Evolutionary conservation across 2,329 filamentous ascomycete genomes (phyloP), one percentile per base, ranked within the genome.

Genomic region (Hypoxylon sp.): DNA sequence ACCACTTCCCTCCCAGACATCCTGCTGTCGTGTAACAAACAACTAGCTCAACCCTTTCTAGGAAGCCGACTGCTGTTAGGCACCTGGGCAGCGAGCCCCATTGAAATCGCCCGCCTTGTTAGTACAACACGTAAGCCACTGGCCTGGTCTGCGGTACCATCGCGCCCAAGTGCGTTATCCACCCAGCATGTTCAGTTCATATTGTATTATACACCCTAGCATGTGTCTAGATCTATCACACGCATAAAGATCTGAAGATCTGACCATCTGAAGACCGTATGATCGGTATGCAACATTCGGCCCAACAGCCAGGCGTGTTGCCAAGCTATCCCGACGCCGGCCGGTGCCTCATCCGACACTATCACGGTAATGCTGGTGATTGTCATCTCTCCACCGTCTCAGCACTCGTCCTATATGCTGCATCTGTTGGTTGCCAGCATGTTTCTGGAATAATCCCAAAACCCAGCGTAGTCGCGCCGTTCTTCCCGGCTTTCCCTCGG

Each of bases 391-490:
- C 69, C 68, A 70, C 26, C 58, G 49, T 39, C 58, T 53, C 13
- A 76, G 52, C 37, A 46, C 54, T 37, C 57, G 20, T 26, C 51
- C 64, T 58, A 70, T 24, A 59, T 43, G 44, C 71, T 71, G 56
- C 73, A 77, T 51, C 65, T 62, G 51, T 39, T 65, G 52, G 72
- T 52, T 7, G 62, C 73, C 65, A 51, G 59, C 6, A 59, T 75
- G 68, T 17, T 65, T 65, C 46, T 71, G 43, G 13, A 81, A 58
- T 17, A 79, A 47, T 19, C 61, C 58, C 22, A 81, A 46, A 53
- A 77, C 72, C 77, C 77, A 80, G 46, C 67, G 67, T 43, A 81
- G 62, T 17, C 79, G 77, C 22, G 64, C 64, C 28, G 72, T 75
- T 37, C 76, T 74, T 3, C 79, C 80, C 19, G 72, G 73, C 26